Percentiles rank a stretch among this genome's conserved stretches.
Conservation (phyloP, 345 rosid genomes). For the Linum lewisii region DNA sequence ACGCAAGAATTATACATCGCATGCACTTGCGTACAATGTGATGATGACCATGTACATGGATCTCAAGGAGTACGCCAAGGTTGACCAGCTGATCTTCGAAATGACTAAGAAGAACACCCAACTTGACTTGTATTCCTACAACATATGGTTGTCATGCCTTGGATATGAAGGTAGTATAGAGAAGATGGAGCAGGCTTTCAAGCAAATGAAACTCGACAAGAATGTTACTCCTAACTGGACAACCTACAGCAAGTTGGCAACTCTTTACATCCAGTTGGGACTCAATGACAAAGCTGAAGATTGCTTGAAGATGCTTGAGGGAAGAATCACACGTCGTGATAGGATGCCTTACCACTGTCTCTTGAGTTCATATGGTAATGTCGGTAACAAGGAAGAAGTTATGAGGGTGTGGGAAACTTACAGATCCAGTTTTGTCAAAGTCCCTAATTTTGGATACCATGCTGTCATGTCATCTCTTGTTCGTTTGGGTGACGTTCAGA, state of each 20-base stretch:
- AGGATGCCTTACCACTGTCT: conserved; percentile 85
- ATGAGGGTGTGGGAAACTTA: conserved; percentile 69
- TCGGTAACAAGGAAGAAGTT: conserved; percentile 62
- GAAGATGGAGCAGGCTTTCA: conserved; percentile 68
- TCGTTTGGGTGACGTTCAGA: conserved; percentile 59
- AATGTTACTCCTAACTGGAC: conserved; percentile 73
- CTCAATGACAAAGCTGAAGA: conserved; percentile 67
- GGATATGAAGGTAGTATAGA: conserved; percentile 60
- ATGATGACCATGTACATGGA: conserved; percentile 98
- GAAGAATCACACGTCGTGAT: conserved; percentile 69
- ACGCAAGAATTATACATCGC: conserved; percentile 45
- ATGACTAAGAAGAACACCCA: conserved; percentile 62
- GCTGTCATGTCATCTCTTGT: conserved; percentile 65
- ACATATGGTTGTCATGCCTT: conserved; percentile 84
- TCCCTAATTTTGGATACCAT: conserved; percentile 81
- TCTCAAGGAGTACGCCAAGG: conserved; percentile 59
- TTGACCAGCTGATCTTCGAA: conserved; percentile 57
- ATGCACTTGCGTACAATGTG: conserved; percentile 79
- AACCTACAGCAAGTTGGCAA: conserved; percentile 86
- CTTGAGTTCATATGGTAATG: conserved; percentile 62
- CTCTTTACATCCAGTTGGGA: conserved; percentile 78
- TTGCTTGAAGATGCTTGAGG: conserved; percentile 66
- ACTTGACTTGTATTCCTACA: conserved; percentile 77
- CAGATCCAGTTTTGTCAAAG: conserved; percentile 61
- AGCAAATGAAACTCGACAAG: conserved; percentile 56